These are phyloP conservation scores for Fusarium illudens DNA, from an alignment of 2,329 filamentous ascomycete genomes.

Conservation along the genomic window DNA sequence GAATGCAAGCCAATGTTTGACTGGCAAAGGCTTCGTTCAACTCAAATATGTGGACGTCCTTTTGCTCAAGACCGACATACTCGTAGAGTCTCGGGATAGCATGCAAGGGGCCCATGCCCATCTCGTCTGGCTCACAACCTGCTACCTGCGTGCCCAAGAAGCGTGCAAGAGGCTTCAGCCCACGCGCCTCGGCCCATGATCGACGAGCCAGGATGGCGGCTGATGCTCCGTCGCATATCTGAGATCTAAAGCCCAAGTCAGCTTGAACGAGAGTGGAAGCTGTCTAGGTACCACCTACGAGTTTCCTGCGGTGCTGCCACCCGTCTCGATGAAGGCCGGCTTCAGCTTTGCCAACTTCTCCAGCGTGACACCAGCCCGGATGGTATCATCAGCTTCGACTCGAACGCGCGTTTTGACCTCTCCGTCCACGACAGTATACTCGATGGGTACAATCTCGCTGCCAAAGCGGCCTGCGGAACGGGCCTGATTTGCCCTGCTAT, in stretches of 20 bases:
- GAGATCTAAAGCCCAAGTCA: constrained; percentile 52
- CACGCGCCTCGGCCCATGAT: constrained; percentile 79
- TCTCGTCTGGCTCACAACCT: constrained; percentile 87
- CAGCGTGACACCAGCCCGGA: constrained; percentile 53
- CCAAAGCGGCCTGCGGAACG: constrained; percentile 74
- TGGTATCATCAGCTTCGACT: constrained; percentile 68
- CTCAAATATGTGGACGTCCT: constrained; percentile 85
- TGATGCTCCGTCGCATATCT: constrained; percentile 88
- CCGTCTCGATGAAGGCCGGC: constrained; percentile 79
- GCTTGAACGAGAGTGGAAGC: background rate
- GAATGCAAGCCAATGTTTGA: constrained; percentile 73
- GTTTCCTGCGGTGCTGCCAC: constrained; percentile 85
- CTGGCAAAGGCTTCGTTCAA: constrained; percentile 84
- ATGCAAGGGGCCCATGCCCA: constrained; percentile 87
- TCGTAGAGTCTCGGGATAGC: constrained; percentile 81
- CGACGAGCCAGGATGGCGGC: constrained; percentile 63
- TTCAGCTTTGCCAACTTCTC: constrained; percentile 81
- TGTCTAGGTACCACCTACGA: constrained; percentile 43
- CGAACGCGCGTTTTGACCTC: constrained; percentile 54
- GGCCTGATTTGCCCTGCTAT: constrained; percentile 75
- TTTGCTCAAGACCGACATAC: constrained; percentile 69
- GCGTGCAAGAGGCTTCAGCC: constrained; percentile 71
- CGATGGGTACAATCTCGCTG: constrained; percentile 78
- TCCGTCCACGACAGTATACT: background rate
- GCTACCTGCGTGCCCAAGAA: constrained; percentile 86